phyloP scores from a whole-genome alignment of 148 eudicot species.

The Euryodendron excelsum region DNA sequence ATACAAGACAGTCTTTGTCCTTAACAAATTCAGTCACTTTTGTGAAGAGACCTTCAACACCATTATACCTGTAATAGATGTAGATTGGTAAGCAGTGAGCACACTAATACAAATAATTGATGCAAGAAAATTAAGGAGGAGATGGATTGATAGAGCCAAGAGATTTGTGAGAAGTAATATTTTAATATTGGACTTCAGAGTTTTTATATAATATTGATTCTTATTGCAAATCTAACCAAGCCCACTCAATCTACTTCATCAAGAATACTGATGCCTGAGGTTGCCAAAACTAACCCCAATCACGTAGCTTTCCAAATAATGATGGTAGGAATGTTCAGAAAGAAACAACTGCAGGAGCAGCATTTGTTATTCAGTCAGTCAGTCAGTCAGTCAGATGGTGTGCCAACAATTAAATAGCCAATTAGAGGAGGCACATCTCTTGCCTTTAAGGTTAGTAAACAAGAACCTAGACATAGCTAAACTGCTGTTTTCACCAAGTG shows the following conservation, averaged over 20 bases:
- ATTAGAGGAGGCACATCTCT: neutral
- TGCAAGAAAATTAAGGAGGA: neutral
- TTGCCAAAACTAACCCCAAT: neutral
- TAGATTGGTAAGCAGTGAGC: constrained; percentile 13
- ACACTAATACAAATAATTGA: neutral
- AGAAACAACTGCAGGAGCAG: neutral
- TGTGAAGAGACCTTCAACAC: constrained; percentile 89
- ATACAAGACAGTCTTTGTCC: constrained; percentile 84
- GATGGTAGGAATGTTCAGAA: neutral
- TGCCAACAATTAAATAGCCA: neutral
- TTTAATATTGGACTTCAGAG: no score
- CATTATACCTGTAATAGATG: constrained; percentile 66
- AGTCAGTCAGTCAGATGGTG: no score
- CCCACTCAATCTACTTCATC: neutral
- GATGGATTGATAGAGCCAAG: no score
- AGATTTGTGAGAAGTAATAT: no score
- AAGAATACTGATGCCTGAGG: neutral
- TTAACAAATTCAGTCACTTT: constrained; percentile 81
- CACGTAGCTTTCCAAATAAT: neutral
- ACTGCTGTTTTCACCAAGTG: no score
- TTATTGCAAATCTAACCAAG: neutral
- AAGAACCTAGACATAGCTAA: no score
- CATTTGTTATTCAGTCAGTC: neutral
- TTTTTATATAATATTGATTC: no score
- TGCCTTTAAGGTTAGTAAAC: no score